Evolutionary conservation across 2,329 filamentous ascomycete species (phyloP).

Genomic region (Colletotrichum acutatum): DNA sequence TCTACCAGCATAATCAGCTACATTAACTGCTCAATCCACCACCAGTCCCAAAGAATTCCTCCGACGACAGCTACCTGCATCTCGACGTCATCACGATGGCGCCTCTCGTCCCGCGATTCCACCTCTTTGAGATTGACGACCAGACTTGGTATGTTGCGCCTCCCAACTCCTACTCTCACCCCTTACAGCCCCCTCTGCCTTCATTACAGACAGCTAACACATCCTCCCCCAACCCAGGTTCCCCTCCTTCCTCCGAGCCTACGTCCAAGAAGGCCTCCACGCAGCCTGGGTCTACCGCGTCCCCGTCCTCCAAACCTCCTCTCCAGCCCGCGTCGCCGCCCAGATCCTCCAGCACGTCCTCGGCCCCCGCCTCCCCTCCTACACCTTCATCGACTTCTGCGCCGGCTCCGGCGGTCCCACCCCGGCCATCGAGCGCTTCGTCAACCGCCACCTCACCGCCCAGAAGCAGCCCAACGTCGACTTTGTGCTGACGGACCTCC

Average conservation of each 20-base stretch:
- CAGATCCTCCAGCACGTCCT: constrained; percentile 64
- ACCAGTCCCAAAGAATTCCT: neutral
- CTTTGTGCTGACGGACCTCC: constrained; percentile 75
- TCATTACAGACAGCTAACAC: neutral
- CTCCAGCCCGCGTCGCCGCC: constrained; percentile 71
- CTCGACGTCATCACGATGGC: constrained; percentile 49
- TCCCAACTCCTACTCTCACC: constrained; percentile 7
- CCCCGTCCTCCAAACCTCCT: constrained; percentile 65
- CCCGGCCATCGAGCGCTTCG: constrained; percentile 67
- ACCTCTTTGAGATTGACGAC: constrained; percentile 76
- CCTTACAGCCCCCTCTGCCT: too few species aligned
- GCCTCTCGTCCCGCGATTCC: constrained; percentile 66
- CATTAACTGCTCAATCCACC: neutral
- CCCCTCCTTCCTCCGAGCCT: constrained; percentile 71
- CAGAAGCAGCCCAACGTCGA: constrained; percentile 49
- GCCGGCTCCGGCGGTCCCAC: constrained; percentile 79
- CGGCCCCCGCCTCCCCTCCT: constrained; percentile 56
- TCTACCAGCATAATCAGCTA: neutral
- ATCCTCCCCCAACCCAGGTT: constrained; percentile 59
- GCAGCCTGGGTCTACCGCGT: constrained; percentile 70
- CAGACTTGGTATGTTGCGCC: constrained; percentile 66
- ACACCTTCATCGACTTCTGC: constrained; percentile 80
- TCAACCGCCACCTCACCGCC: constrained; percentile 60
- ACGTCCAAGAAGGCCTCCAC: constrained; percentile 73
- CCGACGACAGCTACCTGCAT: neutral